Conservation (phyloP, 140 eudicot species). For the Bidens hawaiensis region DNA sequence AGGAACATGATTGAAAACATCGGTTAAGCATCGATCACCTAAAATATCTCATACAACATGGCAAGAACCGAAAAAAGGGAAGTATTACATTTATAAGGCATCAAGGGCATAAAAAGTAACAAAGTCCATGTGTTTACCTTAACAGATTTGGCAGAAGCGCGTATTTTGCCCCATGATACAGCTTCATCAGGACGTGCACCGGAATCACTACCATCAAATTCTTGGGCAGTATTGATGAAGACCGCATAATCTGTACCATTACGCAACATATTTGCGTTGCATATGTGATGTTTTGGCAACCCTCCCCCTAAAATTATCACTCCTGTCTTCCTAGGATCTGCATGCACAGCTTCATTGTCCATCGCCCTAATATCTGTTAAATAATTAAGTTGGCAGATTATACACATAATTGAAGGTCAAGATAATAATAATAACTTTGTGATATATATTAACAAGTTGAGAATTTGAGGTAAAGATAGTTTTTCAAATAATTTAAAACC, state of each 20-base stretch:
- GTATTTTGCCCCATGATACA: constrained; percentile 96
- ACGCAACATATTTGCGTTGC: constrained; percentile 98
- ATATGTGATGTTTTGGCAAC: constrained; percentile 90
- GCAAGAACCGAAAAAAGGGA: neutral
- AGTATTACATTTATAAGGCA: neutral
- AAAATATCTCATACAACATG: neutral
- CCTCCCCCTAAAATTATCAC: constrained; percentile 93
- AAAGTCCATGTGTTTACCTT: constrained; percentile 41
- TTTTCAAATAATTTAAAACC: neutral
- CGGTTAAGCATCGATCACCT: neutral
- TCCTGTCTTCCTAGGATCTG: constrained; percentile 82
- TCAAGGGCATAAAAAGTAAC: neutral
- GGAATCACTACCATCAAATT: constrained; percentile 96
- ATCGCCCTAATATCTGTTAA: constrained; percentile 69
- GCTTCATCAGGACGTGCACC: constrained; percentile 99
- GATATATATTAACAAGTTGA: too few species aligned
- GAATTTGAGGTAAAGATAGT: too few species aligned
- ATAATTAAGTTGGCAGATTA: neutral
- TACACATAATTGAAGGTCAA: neutral
- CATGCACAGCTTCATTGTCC: constrained; percentile 87
- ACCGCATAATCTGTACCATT: constrained; percentile 96
- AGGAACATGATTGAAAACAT: neutral
- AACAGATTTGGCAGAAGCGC: constrained; percentile 79
- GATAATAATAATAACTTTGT: too few species aligned
- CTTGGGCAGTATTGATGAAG: constrained; percentile 91